Evolutionary conservation across 1,139 yeast genomes (phyloP).

Genomic region (Kazachstania sp.): DNA sequence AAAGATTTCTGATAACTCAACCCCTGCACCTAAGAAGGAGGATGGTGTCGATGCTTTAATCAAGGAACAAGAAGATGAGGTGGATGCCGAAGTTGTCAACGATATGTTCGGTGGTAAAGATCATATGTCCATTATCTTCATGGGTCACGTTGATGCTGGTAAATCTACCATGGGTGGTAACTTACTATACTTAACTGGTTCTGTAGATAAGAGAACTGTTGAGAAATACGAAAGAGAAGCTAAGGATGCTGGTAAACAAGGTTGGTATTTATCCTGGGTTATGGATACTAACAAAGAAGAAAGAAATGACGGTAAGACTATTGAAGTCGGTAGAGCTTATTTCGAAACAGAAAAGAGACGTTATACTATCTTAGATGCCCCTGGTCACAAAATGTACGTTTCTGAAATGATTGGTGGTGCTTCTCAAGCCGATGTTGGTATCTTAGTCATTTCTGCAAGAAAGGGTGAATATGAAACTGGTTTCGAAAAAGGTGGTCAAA

Average conservation of each 20-base stretch:
- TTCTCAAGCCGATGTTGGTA: conserved; percentile 93
- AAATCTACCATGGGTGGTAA: conserved; percentile 99
- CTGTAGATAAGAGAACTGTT: conserved; percentile 98
- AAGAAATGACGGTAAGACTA: conserved; percentile 97
- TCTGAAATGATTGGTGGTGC: conserved; percentile 99
- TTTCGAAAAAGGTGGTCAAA: conserved; percentile 89
- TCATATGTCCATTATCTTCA: conserved; percentile 90
- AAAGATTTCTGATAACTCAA: conserved; percentile 13
- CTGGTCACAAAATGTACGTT: conserved; percentile 98
- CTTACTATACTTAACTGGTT: conserved; percentile 82
- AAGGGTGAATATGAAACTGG: conserved; percentile 93
- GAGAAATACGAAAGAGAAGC: conserved; percentile 98
- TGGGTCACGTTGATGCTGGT: conserved; percentile 99
- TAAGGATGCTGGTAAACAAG: conserved; percentile 98
- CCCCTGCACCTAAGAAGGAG: not conserved
- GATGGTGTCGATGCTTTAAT: conserved; percentile 36
- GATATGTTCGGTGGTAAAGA: conserved; percentile 97
- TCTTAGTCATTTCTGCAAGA: conserved; percentile 85
- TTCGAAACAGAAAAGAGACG: conserved; percentile 97
- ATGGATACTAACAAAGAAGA: conserved; percentile 99
- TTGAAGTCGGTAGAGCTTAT: conserved; percentile 95
- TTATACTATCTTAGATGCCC: conserved; percentile 96
- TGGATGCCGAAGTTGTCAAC: conserved; percentile 80
- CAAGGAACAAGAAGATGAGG: conserved; percentile 74
- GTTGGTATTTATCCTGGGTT: conserved; percentile 99